Evolutionary conservation across 805 yeast genomes (phyloP), one percentile per base, ranked within the genome.

Genomic region (Wickerhamomyces xylosicus): DNA sequence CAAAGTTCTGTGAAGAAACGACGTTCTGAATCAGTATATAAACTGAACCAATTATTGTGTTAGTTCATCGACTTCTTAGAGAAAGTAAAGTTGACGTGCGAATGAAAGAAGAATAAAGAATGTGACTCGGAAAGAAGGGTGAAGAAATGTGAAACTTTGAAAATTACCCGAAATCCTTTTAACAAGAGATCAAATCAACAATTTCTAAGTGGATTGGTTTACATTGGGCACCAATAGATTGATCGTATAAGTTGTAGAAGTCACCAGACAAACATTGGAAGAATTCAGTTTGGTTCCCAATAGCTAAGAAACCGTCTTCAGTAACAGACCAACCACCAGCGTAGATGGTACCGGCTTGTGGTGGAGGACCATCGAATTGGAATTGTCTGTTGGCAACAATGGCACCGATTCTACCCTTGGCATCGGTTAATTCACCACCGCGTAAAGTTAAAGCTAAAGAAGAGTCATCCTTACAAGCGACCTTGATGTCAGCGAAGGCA

Each of bases 351-450:
- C 83, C 84, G 27, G 82, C 85, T 69, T 81, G 90, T 55, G 89
- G 87, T 64, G 85, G 83, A 46, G 86, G 85, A 57, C 89, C 89
- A 59, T 81, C 90, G 54, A 81, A 81, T 67, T 81, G 90, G 74
- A 81, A 81, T 67, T 81, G 90, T 67, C 82, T 71, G 77, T 80
- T 81, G 39, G 87, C 78, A 50, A 81, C 90, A 62, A 81, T 79
- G 37, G 86, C 73, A 50, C 89, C 89, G 48, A 81, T 62, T 71
- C 90, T 76, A 35, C 82, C 82, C 44, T 64, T 48, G 28, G 69
- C 56, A 53, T 81, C 90, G 11, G 64, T 69, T 52, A 82, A 66
- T 36, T 74, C 53, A 47, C 76, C 61, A 29, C 53, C 64, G 31
- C 65, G 60, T 53, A 82, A 68, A 29, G 69, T 63, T 70, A 80